A percentile compares a stretch with the other conserved stretches of the same genome.
These are phyloP conservation scores for Noccaea caerulescens DNA, from an alignment of 345 rosid genomes.

Conservation along the genomic window DNA sequence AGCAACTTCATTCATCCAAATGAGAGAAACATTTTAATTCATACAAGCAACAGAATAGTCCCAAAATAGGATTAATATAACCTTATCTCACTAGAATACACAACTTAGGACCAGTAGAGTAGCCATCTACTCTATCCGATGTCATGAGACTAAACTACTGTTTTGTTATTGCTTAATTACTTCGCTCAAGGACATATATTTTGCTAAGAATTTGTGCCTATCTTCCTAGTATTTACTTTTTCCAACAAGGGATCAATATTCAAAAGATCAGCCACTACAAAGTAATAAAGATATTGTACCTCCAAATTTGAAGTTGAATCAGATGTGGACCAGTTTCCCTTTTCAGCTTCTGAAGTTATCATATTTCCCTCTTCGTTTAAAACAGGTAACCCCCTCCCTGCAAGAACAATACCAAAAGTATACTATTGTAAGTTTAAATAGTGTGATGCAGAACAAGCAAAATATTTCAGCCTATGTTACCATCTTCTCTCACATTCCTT, in stretches of 20 bases:
- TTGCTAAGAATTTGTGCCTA: conserved; percentile 16
- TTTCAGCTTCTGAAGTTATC: conserved; percentile 58
- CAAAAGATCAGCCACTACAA: not conserved
- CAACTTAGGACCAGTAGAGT: not conserved
- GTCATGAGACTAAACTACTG: not conserved
- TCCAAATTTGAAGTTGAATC: conserved; percentile 63
- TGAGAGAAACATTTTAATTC: not conserved
- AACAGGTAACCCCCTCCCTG: conserved; percentile 84
- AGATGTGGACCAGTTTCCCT: conserved; percentile 58
- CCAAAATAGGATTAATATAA: conserved; percentile 2
- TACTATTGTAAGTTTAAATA: not conserved
- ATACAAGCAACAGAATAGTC: not conserved
- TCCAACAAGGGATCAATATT: not conserved
- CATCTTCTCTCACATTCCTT: conserved; percentile 10
- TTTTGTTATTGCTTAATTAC: not conserved
- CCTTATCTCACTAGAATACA: conserved; percentile 9
- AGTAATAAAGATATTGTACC: conserved; percentile 47
- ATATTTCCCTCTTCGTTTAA: conserved; percentile 85
- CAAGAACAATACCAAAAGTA: conserved; percentile 9
- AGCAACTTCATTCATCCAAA: not conserved
- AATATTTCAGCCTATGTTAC: not conserved
- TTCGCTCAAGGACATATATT: not conserved
- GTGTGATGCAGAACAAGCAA: conserved; percentile 2
- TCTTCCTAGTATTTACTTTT: not conserved
- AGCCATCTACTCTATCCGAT: conserved; percentile 1